phyloP scores from a whole-genome alignment of 164 flowering plant genomes.

The Aristolochia contorta region DNA sequence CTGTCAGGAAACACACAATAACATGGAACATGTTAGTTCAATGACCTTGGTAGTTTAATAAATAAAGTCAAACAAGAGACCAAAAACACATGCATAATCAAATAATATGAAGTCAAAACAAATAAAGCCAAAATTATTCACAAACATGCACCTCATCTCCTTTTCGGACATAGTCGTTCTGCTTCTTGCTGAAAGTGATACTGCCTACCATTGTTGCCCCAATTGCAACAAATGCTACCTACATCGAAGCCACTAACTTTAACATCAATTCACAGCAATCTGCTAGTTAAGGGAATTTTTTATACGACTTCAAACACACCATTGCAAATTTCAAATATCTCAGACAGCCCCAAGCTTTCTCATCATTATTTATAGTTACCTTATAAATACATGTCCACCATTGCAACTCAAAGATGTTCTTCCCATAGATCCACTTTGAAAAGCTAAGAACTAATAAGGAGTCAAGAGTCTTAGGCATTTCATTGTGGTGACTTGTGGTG shows the following conservation, averaged over 20 bases:
- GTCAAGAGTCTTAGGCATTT: too few relatives aligned
- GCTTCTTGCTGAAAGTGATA: conserved; percentile 59
- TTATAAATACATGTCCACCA: too few relatives aligned
- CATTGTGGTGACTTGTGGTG: too few relatives aligned
- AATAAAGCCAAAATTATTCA: neutral
- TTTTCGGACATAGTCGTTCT: conserved; percentile 61
- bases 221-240: conserved; percentile 96
- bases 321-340: too few relatives aligned
- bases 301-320: too few relatives aligned
- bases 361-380: too few relatives aligned
- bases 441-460: too few relatives aligned
- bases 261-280: too few relatives aligned
- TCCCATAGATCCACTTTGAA: too few relatives aligned
- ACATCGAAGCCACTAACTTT: conserved; percentile 9
- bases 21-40: neutral
- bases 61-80: neutral
- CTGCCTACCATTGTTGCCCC: conserved; percentile 99
- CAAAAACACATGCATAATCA: neutral
- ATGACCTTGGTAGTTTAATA: neutral
- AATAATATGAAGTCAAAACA: neutral
- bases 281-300: too few relatives aligned
- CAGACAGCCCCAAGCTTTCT: too few relatives aligned
- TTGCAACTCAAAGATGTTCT: too few relatives aligned
- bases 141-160: conserved; percentile 77
- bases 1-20: conserved; percentile 28